Base-by-base conservation (phyloP, 768 basidiomycete genomes). In the Tubosaeta sp. region DNA sequence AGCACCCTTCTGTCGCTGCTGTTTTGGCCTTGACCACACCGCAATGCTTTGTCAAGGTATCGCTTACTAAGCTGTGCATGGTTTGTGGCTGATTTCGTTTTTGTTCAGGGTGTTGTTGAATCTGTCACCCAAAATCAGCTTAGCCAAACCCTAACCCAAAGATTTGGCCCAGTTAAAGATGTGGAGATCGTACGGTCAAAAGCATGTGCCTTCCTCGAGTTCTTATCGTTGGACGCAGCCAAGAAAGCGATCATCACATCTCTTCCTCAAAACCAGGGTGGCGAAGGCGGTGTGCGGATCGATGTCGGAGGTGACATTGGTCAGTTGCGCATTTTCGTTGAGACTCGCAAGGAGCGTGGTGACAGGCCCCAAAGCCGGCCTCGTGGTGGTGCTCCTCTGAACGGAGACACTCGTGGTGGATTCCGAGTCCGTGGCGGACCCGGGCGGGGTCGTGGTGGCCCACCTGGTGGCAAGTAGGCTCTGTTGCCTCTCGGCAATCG, bases 141-240 rank as follows among this genome's bases (percentile, higher is more conserved):
- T 34, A 71, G 65, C 19, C 71, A 66, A 37, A 65, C 72, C 3
- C 76, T 94, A 33, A 71, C 75, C 0, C 63, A 69, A 31, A 82
- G 85, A 32, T 95, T 95, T 67, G 92, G 92, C 0, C 76, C 83
- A 0, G 77, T 97, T 64, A 91, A 88, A 68, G 92, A 93, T 22
- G 71, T 94, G 38, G 95, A 97, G 70, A 85, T 97, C 57, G 86
- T 95, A 38, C 88, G 88, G 57, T 67, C 63, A 65, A 95, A 91
- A 69, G 91, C 90, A 0, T 97, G 95, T 64, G 95, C 94, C 1
- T 97, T 98, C 81, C 76, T 97, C 62, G 95, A 97, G 70, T 98
- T 95, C 74, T 67, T 64, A 22, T 72, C 73, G 1, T 68, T 95
- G 52, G 93, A 95, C 2, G 72, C 82, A 34, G 95, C 95, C n/a